A percentile compares a stretch with the other conserved stretches of the same genome.
These are phyloP conservation scores for Silene conica DNA, from an alignment of 148 eudicot genomes.

Conservation along the genomic window DNA sequence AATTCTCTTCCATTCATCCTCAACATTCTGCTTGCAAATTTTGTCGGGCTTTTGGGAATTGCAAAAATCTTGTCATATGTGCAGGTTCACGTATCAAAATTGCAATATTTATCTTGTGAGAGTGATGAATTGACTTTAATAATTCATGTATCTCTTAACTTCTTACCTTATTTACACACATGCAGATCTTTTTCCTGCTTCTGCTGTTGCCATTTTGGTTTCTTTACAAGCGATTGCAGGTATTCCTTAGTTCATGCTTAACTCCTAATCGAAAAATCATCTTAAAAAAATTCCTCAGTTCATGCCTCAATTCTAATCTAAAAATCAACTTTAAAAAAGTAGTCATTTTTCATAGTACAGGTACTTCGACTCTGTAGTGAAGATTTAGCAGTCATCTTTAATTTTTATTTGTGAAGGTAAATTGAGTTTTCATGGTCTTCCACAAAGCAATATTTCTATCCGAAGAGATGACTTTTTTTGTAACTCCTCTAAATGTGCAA, in stretches of 20 bases:
- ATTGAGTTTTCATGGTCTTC: too few species aligned
- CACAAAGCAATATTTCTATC: too few species aligned
- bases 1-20: conserved; percentile 96
- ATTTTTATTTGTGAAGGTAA: too few species aligned
- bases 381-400: background rate
- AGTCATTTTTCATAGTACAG: background rate
- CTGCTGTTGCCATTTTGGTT: conserved; percentile 83
- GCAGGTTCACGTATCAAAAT: conserved; percentile 44
- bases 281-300: too few species aligned
- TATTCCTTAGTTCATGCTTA: conserved; percentile 19
- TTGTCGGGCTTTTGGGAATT: conserved; percentile 83
- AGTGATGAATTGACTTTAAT: background rate
- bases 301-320: too few species aligned
- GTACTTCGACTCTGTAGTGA: background rate
- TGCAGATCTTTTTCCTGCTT: conserved; percentile 74
- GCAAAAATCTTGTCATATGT: conserved; percentile 71
- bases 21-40: conserved; percentile 94
- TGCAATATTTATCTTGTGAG: background rate
- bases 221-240: conserved; percentile 85
- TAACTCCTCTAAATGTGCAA: background rate
- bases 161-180: background rate
- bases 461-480: background rate
- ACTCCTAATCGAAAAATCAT: too few species aligned
- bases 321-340: too few species aligned
- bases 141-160: background rate